phyloP scores from a whole-genome alignment of 2,329 filamentous ascomycete species.

The Samsoniella hepiali region DNA sequence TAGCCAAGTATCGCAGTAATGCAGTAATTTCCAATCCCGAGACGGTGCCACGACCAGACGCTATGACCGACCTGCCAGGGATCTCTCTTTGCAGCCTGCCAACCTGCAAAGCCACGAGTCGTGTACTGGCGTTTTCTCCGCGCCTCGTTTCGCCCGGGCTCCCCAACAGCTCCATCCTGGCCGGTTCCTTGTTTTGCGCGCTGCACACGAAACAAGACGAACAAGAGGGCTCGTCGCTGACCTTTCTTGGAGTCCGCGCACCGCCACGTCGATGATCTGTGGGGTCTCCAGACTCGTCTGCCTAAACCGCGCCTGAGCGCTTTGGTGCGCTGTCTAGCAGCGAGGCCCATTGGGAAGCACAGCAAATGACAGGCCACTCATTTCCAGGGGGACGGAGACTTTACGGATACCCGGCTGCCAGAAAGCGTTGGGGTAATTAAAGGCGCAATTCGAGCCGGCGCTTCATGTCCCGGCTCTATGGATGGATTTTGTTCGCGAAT shows the following conservation, averaged over 20 bases:
- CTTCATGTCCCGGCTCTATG: too few species aligned
- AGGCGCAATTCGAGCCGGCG: too few species aligned
- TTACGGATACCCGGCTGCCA: too few species aligned
- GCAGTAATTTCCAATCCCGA: too few species aligned
- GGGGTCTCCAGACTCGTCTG: conserved; percentile 14
- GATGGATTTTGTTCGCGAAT: too few species aligned
- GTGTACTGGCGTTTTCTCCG: neutral
- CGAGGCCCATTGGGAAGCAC: too few species aligned
- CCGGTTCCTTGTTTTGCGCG: neutral
- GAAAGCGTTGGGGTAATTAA: too few species aligned
- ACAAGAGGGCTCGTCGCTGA: neutral
- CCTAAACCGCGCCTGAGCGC: neutral
- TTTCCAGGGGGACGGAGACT: neutral
- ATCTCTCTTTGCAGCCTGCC: neutral
- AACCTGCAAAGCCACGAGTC: conserved; percentile 2
- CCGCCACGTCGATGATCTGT: conserved; percentile 9
- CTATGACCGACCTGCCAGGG: neutral
- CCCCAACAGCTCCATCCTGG: neutral
- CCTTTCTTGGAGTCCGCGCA: neutral
- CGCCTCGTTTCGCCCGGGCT: neutral
- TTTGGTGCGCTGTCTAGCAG: too few species aligned
- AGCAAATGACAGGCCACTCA: neutral
- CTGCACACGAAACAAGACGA: neutral
- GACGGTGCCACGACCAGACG: neutral
- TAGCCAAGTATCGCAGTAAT: neutral